phyloP scores from a whole-genome alignment of 129 eudicot genomes.

The Arctium minus region DNA sequence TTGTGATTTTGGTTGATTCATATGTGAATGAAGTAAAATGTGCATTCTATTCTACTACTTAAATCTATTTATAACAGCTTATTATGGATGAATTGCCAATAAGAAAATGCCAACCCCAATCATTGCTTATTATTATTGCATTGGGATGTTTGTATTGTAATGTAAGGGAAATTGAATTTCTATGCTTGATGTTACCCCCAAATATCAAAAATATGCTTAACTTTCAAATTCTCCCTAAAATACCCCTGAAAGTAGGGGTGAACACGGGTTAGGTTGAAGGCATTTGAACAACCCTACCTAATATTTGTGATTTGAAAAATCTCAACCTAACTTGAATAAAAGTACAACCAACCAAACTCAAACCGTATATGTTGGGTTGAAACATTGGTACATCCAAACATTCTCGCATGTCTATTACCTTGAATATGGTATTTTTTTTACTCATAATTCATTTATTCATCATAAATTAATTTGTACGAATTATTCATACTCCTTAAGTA shows the following conservation, averaged over 20 bases:
- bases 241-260: neutral
- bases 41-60: conserved; percentile 1
- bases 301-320: no score
- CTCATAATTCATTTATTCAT: no score
- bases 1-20: conserved; percentile 1
- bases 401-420: neutral
- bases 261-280: no score
- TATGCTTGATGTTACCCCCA: neutral
- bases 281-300: no score
- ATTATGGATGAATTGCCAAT: neutral
- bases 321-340: no score
- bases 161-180: neutral
- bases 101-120: conserved; percentile 16
- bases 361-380: no score
- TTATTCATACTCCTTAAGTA: no score
- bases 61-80: conserved; percentile 13
- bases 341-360: no score
- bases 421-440: no score
- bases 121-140: neutral
- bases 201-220: neutral
- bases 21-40: neutral
- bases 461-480: no score
- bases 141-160: neutral
- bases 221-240: neutral
- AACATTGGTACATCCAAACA: neutral